Evolutionary conservation across 2,329 filamentous ascomycete species (phyloP).

Genomic region (Cercospora sesami): DNA sequence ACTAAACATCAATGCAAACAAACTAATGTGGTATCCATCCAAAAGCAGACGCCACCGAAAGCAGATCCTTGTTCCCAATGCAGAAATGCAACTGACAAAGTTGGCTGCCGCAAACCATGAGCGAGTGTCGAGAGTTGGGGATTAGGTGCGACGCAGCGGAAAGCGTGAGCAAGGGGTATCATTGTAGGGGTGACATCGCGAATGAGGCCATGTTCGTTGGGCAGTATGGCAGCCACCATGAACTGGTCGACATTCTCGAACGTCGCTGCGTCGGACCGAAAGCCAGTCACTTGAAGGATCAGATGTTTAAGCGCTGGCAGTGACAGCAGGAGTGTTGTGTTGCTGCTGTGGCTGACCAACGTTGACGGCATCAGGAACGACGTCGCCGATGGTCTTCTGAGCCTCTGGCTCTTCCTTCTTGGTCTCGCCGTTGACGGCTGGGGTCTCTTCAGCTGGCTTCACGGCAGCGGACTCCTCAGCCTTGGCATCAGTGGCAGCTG

Average conservation of each 20-base stretch:
- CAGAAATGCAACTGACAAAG: constrained; percentile 22
- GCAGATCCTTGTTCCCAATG: constrained; percentile 17
- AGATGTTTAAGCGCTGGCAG: constrained; percentile 37
- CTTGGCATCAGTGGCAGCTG: constrained; percentile 26
- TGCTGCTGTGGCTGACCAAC: constrained; percentile 35
- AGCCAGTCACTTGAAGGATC: neutral
- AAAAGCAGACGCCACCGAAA: constrained; percentile 20
- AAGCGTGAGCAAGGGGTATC: constrained; percentile 16
- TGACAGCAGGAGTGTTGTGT: constrained; percentile 34
- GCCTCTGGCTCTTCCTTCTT: constrained; percentile 29
- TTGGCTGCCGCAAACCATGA: constrained; percentile 22
- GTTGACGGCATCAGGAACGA: constrained; percentile 34
- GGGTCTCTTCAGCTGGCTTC: constrained; percentile 28
- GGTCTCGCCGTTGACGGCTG: constrained; percentile 28
- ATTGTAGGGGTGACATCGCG: constrained; percentile 4
- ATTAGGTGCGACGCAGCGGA: constrained; percentile 19
- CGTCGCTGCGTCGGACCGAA: constrained; percentile 8
- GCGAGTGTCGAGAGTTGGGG: constrained; percentile 20
- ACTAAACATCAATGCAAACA: constrained; percentile 16
- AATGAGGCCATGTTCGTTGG: neutral
- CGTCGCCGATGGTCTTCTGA: constrained; percentile 35
- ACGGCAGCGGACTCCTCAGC: constrained; percentile 28
- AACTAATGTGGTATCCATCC: constrained; percentile 22
- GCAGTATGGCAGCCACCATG: neutral
- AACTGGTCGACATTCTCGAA: constrained; percentile 10